Evolutionary conservation across 306 rosid genomes (phyloP).

Genomic region (Lathyrus sativus): DNA sequence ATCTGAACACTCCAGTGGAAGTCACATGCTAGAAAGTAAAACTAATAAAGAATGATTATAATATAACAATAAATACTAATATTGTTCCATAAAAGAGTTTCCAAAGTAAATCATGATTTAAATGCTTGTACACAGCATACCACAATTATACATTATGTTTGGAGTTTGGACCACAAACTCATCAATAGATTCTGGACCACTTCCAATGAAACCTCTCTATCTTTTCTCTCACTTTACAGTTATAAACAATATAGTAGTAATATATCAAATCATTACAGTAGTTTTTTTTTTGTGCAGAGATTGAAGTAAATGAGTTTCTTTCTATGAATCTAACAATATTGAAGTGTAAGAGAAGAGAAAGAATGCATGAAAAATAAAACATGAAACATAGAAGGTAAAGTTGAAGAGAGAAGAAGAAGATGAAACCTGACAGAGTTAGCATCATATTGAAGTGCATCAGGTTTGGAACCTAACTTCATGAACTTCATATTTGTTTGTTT

Average conservation of each 20-base stretch:
- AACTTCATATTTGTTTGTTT: slow-evolving; percentile 61
- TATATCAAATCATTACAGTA: slow-evolving; percentile 20
- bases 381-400: background rate
- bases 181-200: slow-evolving; percentile 63
- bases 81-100: slow-evolving; percentile 36
- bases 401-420: slow-evolving; percentile 13
- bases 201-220: slow-evolving; percentile 40
- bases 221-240: slow-evolving; percentile 28
- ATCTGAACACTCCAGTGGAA: slow-evolving; percentile 27
- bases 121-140: slow-evolving; percentile 40
- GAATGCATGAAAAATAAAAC: background rate
- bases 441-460: slow-evolving; percentile 81
- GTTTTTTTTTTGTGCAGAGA: background rate
- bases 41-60: background rate
- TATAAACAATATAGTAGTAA: slow-evolving; percentile 27
- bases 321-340: background rate
- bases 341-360: background rate
- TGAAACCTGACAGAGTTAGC: slow-evolving; percentile 68
- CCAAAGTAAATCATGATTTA: slow-evolving; percentile 39
- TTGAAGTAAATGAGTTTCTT: slow-evolving; percentile 1
- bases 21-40: slow-evolving; percentile 33
- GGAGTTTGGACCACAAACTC: slow-evolving; percentile 77
- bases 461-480: slow-evolving; percentile 96
- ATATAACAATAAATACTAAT: slow-evolving; percentile 16
- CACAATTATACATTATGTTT: slow-evolving; percentile 44